Conservation (phyloP, 2,329 filamentous ascomycete species). For the Paecilomyces sp. region DNA sequence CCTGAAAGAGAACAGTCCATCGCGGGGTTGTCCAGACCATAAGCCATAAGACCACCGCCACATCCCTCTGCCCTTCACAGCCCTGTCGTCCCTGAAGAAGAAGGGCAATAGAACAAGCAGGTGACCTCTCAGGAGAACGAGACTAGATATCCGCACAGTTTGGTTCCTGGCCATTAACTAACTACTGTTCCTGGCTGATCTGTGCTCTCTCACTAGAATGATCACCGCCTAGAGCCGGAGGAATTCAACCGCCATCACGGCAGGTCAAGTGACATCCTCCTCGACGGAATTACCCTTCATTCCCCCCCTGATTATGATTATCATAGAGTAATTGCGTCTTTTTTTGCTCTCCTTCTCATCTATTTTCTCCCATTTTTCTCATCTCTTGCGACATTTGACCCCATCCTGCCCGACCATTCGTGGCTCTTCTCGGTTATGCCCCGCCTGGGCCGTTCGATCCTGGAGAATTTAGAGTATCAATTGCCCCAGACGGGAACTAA, state of each 20-base stretch:
- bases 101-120: too few species aligned
- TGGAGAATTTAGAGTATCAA: not conserved
- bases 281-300: not conserved
- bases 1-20: too few species aligned
- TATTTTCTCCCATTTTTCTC: not conserved
- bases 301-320: not conserved
- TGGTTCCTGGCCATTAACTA: not conserved
- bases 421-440: not conserved
- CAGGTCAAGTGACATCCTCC: not conserved
- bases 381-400: not conserved
- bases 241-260: not conserved
- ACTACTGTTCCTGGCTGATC: not conserved
- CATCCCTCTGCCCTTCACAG: too few species aligned
- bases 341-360: not conserved
- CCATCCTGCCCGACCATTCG: not conserved
- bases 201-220: not conserved
- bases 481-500: not conserved
- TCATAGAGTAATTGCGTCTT: not conserved
- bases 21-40: too few species aligned
- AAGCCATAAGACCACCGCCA: too few species aligned
- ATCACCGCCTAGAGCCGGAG: not conserved
- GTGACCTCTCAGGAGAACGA: too few species aligned
- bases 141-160: too few species aligned
- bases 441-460: not conserved
- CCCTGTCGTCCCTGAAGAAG: too few species aligned